Base-by-base conservation (phyloP, 2,329 filamentous ascomycete genomes). In the Verticillium nonalfalfae region DNA sequence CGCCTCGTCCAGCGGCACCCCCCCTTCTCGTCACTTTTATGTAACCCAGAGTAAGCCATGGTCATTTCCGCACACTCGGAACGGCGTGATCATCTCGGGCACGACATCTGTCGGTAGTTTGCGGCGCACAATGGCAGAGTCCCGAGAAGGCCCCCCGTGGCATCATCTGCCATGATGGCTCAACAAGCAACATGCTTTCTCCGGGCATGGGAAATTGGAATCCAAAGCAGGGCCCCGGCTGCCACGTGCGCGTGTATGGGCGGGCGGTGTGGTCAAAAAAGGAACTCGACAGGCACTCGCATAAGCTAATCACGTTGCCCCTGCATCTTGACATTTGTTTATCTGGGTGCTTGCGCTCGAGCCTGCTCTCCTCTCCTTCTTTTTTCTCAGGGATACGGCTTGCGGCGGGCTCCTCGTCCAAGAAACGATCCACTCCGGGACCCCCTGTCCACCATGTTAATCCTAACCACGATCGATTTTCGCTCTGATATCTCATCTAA, bases 211-310 rank as follows among this genome's bases (percentile, higher is more conserved):
- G 69, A 71, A 63, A 70, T 71, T 70, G 63, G 57, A 61, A 56
- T 65, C 61, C 66, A 64, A 63, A 65, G 64, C 63, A 58, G 64
- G 66, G 66, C 55, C 68, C 68, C 60, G 63, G 66, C 66, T 62
- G 68, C 70, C 70, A 72, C 70, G 69, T 72, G 70, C 68, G 64
- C 57, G 38, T 55, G 38, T 26, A 54, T 26, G 56, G 59, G 56
- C 60, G 63, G 63, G 59, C 60, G 63, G 63, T 58, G 59, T 60
- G 55, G 59, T 61, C 59, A 55, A 61, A 45, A n/a, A n/a, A 50
- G 40, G 40, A 50, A n/a, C 40, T 50, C 4, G 40, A 26, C 40
- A 50, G 40, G 40, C 40, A 10, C n/a, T 50, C 40, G 40, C 40
- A 50, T 21, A 56, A 52, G 59, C 38, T 64, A 36, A 59, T 40